Base-by-base conservation (phyloP, 352 stramenopile genomes). In the Pythium myriotylum region DNA sequence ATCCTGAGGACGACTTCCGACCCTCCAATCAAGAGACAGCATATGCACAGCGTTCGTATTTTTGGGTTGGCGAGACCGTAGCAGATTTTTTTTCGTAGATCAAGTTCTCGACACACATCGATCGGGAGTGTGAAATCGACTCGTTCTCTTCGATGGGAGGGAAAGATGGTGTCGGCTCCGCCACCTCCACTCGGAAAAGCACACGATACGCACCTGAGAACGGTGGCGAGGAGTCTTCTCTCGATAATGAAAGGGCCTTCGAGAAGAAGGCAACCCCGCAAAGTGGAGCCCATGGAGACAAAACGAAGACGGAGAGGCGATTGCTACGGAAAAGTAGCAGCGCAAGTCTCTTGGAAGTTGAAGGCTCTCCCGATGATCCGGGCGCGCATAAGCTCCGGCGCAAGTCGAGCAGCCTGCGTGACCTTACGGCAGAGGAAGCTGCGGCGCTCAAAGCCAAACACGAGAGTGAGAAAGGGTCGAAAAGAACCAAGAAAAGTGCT, bases 301-400 rank as follows among this genome's bases (percentile, higher is more conserved):
- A 40, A 17, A 22, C 35, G 9, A 63, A 49, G 26, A 62, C 35
- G 20, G 37, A 64, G 26, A 61, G 53, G 4, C 58, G 54, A 2
- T 41, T 91, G 19, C 51, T 84, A 33, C 74, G 78, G 5, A 90
- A 90, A 64, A 88, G 75, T 60, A 88, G 77, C 33, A 88, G 77
- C 33, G 56, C 70, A 13, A 79, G 75, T 46, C 35, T 86, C 1
- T 35, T 91, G 0, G 81, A 88, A 24, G 69, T 62, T 50, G 42
- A 50, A 29, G 51, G 57, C 17, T 24, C 49, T 33, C 37, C 27
- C 19, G 47, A 37, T 8, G 45, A 65, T 6, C 45, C 23, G 19
- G 65, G 73, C 6, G 66, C 67, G 9, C 77, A 74, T 17, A 73
- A 65, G 41, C 47, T 86, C 13, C 56, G 67, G 0, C 75, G 81